phyloP scores from a whole-genome alignment of 495 filamentous ascomycete species.

The Penicillium macrosclerotiorum region DNA sequence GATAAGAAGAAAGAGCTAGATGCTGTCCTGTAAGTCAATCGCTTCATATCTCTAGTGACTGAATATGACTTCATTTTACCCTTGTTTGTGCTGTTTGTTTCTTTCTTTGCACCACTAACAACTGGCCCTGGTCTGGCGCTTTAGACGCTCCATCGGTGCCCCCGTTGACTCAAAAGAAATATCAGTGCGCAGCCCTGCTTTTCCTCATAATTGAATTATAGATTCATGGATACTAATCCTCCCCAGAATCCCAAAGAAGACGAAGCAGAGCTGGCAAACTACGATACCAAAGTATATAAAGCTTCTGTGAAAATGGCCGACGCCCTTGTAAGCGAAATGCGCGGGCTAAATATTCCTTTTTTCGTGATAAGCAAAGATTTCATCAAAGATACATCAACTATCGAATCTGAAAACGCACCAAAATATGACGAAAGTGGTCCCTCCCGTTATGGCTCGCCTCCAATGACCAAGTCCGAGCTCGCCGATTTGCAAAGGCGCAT shows the following conservation, averaged over 20 bases:
- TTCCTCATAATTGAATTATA: neutral
- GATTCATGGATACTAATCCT: constrained; percentile 4
- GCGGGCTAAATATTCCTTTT: constrained; percentile 61
- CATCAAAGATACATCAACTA: constrained; percentile 22
- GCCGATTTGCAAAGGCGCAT: constrained; percentile 55
- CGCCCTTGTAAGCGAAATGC: constrained; percentile 54
- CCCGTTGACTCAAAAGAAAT: constrained; percentile 32
- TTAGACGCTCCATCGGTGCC: constrained; percentile 42
- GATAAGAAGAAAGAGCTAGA: constrained; percentile 55
- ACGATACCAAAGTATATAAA: constrained; percentile 60
- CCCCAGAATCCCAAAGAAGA: constrained; percentile 43
- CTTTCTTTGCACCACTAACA: no score
- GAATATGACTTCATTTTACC: no score
- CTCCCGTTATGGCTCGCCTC: neutral
- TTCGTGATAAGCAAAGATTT: constrained; percentile 52
- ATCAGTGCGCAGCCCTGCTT: constrained; percentile 26
- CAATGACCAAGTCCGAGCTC: constrained; percentile 45
- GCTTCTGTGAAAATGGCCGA: constrained; percentile 59
- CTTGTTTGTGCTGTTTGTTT: neutral
- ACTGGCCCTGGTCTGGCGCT: neutral
- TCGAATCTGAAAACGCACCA: constrained; percentile 6
- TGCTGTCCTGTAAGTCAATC: constrained; percentile 40
- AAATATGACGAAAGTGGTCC: constrained; percentile 1
- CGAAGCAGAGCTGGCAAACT: constrained; percentile 52
- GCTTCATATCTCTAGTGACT: no score